Percentiles rank a stretch among this genome's conserved stretches.
These are phyloP conservation scores for Coniochaeta ligniaria DNA, from an alignment of 2,329 filamentous ascomycete species.

Conservation along the genomic window DNA sequence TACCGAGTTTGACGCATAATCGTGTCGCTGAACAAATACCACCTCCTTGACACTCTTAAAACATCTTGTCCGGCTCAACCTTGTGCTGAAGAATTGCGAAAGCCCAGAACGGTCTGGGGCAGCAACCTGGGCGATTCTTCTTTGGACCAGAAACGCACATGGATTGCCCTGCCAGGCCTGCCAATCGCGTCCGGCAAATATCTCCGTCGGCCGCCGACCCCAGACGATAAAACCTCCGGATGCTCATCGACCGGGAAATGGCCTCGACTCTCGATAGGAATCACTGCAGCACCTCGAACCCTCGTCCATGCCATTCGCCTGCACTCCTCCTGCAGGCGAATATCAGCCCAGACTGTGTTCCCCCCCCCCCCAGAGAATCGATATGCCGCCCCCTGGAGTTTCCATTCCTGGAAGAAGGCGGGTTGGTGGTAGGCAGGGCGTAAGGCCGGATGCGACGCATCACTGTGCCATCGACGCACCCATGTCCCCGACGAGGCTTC, in stretches of 20 bases:
- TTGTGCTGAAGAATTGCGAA: background rate
- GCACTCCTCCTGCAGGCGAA: background rate
- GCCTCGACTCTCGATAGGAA: background rate
- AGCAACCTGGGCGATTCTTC: background rate
- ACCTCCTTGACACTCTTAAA: background rate
- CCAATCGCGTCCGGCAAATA: background rate
- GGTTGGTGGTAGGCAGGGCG: background rate
- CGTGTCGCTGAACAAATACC: background rate
- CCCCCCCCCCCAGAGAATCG: background rate
- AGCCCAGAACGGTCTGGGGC: background rate
- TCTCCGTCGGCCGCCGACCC: background rate
- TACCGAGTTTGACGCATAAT: background rate
- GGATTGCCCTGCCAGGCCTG: background rate
- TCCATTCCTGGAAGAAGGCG: background rate
- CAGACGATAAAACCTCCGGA: background rate
- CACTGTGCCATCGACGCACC: background rate
- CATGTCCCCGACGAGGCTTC: background rate
- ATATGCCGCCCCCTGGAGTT: background rate
- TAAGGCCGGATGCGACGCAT: background rate
- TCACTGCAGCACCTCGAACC: background rate
- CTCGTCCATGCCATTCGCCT: background rate
- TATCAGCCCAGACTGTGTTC: background rate
- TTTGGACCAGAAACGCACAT: background rate
- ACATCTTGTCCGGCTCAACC: background rate
- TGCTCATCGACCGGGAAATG: background rate